A percentile compares a stretch with the other conserved stretches of the same genome.
phyloP scores from a whole-genome alignment of 2,329 filamentous ascomycete genomes.

The Claviceps monticola region DNA sequence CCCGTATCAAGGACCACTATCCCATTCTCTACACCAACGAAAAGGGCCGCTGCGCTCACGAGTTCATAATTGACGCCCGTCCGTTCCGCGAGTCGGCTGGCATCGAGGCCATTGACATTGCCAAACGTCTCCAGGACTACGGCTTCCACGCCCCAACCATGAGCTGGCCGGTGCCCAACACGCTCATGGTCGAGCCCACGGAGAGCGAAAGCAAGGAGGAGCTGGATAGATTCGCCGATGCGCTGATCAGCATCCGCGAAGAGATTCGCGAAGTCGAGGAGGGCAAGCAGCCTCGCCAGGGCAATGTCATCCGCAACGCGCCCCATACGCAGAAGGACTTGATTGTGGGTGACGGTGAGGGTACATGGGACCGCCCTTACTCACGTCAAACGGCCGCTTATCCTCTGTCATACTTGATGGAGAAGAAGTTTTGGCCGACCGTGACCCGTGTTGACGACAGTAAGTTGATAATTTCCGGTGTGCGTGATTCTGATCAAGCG shows the following conservation, averaged over 20 bases:
- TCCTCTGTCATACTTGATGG: constrained; percentile 63
- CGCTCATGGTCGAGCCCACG: constrained; percentile 95
- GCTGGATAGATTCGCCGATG: constrained; percentile 85
- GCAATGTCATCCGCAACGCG: constrained; percentile 78
- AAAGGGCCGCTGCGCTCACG: constrained; percentile 80
- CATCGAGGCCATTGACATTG: constrained; percentile 85
- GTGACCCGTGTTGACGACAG: constrained; percentile 80
- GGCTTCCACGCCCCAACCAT: constrained; percentile 96
- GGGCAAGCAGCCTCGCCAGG: constrained; percentile 57
- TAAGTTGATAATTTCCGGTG: constrained; percentile 29
- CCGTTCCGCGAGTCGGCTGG: constrained; percentile 72
- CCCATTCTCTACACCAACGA: constrained; percentile 87
- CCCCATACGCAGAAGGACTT: constrained; percentile 79
- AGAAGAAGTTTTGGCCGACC: constrained; percentile 97
- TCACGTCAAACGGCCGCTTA: constrained; percentile 74
- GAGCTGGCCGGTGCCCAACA: constrained; percentile 91
- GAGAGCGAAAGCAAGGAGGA: constrained; percentile 88
- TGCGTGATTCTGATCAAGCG: background rate
- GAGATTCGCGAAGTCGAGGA: constrained; percentile 79
- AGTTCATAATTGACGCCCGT: constrained; percentile 88
- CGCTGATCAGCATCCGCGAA: constrained; percentile 69
- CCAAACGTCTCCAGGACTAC: constrained; percentile 93
- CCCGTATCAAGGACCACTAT: constrained; percentile 74
- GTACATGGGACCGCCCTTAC: constrained; percentile 72
- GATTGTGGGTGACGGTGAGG: constrained; percentile 38